Conservation (phyloP, 2,329 filamentous ascomycete species). For the Neofusicoccum laricinum region DNA sequence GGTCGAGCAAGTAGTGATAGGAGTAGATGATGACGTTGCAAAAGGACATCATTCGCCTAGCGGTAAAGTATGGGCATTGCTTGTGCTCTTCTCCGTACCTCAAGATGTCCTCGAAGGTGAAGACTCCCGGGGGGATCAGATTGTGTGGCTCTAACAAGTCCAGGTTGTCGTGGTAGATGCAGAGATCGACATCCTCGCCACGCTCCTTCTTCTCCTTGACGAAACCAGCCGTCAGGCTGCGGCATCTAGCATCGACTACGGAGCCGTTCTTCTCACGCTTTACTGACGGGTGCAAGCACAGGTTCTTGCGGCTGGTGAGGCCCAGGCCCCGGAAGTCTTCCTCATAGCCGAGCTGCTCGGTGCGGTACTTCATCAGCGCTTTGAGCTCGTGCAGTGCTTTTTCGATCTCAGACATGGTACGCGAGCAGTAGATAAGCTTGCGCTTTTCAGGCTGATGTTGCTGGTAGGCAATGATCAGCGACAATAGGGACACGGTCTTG, state of each 20-base stretch:
- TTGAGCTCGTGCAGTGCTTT: slow-evolving; percentile 92
- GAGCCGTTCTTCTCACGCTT: slow-evolving; percentile 94
- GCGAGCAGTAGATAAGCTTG: slow-evolving; percentile 98
- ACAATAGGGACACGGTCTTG: slow-evolving; percentile 93
- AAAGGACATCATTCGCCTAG: slow-evolving; percentile 96
- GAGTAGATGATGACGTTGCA: slow-evolving; percentile 99
- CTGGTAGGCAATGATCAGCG: slow-evolving; percentile 95
- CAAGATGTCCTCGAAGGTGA: slow-evolving; percentile 86
- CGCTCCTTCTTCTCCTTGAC: slow-evolving; percentile 96
- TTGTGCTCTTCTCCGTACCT: slow-evolving; percentile 92
- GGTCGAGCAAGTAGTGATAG: slow-evolving; percentile 95
- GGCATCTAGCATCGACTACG: slow-evolving; percentile 91
- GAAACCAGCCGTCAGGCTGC: slow-evolving; percentile 93
- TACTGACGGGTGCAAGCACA: slow-evolving; percentile 93
- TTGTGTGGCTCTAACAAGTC: slow-evolving; percentile 94
- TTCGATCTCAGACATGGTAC: slow-evolving; percentile 99
- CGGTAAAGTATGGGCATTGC: slow-evolving; percentile 96
- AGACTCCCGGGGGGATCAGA: slow-evolving; percentile 89
- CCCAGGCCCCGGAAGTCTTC: slow-evolving; percentile 94
- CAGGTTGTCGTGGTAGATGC: slow-evolving; percentile 96
- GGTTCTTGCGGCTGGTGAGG: slow-evolving; percentile 91
- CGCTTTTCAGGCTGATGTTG: slow-evolving; percentile 88
- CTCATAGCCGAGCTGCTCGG: slow-evolving; percentile 80
- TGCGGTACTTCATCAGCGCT: slow-evolving; percentile 89
- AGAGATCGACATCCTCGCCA: slow-evolving; percentile 90